phyloP scores from a whole-genome alignment of 2,329 filamentous ascomycete species.

The Alternaria ethzedia region DNA sequence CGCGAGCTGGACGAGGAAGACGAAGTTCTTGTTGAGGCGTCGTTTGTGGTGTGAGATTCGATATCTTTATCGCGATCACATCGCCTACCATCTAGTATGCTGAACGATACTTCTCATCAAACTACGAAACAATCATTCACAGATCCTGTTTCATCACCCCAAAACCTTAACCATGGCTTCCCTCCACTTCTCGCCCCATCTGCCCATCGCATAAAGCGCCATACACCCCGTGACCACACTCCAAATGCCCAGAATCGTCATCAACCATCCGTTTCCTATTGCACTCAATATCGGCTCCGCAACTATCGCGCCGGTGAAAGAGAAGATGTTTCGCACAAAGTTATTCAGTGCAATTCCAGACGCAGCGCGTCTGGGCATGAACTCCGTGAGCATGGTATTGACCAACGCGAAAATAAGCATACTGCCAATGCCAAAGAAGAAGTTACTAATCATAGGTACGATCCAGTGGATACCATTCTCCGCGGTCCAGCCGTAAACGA shows the following conservation, averaged over 20 bases:
- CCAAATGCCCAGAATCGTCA: slow-evolving; percentile 53
- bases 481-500: slow-evolving; percentile 49
- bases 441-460: slow-evolving; percentile 48
- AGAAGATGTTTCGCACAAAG: slow-evolving; percentile 48
- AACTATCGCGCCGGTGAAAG: slow-evolving; percentile 45
- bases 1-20: background rate
- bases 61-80: background rate
- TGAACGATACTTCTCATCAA: background rate
- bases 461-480: slow-evolving; percentile 43
- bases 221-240: slow-evolving; percentile 54
- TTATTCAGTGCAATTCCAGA: slow-evolving; percentile 50
- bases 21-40: background rate
- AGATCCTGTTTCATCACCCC: slow-evolving; percentile 10
- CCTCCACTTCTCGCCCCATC: slow-evolving; percentile 69
- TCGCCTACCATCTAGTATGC: background rate
- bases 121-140: background rate
- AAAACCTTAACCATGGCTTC: slow-evolving; percentile 61
- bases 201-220: slow-evolving; percentile 67
- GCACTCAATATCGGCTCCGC: slow-evolving; percentile 44
- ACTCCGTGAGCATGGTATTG: slow-evolving; percentile 51
- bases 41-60: background rate
- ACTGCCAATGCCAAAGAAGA: slow-evolving; percentile 49
- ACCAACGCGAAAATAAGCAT: slow-evolving; percentile 50
- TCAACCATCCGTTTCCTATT: slow-evolving; percentile 51
- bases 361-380: slow-evolving; percentile 46